Evolutionary conservation across 805 yeast species (phyloP).

Genomic region (Suhomyces pyralidae): DNA sequence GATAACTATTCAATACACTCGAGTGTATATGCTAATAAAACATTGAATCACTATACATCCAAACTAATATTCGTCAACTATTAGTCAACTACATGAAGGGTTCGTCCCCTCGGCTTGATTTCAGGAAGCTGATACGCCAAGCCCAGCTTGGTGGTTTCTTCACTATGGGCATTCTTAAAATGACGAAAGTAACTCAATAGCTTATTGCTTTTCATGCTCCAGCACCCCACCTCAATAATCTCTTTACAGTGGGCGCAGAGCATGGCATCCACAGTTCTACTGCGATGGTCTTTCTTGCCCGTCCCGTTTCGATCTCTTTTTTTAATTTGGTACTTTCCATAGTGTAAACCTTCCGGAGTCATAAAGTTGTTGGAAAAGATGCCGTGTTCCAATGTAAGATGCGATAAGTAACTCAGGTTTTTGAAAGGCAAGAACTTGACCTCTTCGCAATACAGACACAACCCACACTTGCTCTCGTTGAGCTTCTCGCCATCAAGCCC

Average conservation of each 20-base stretch:
- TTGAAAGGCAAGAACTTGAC: constrained; percentile 31
- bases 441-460: constrained; percentile 30
- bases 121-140: constrained; percentile 1
- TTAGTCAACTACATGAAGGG: constrained; percentile 8
- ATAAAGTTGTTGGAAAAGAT: constrained; percentile 28
- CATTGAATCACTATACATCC: not conserved
- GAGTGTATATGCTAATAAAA: too few relatives aligned
- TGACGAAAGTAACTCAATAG: constrained; percentile 29
- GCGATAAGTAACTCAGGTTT: constrained; percentile 32
- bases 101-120: constrained; percentile 7
- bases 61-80: not conserved
- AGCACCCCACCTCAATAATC: constrained; percentile 26
- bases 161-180: constrained; percentile 18
- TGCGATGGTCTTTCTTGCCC: constrained; percentile 7
- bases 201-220: constrained; percentile 27
- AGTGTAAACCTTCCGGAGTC: constrained; percentile 30
- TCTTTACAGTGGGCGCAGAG: constrained; percentile 27
- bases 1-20: too few relatives aligned
- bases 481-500: constrained; percentile 17
- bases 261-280: constrained; percentile 21
- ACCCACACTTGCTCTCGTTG: constrained; percentile 28
- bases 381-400: constrained; percentile 34
- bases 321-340: constrained; percentile 22
- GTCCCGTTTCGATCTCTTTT: constrained; percentile 12
- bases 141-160: constrained; percentile 3